phyloP scores from a whole-genome alignment of 441 rosid species.

The Pelargonium myrrhifolium region DNA sequence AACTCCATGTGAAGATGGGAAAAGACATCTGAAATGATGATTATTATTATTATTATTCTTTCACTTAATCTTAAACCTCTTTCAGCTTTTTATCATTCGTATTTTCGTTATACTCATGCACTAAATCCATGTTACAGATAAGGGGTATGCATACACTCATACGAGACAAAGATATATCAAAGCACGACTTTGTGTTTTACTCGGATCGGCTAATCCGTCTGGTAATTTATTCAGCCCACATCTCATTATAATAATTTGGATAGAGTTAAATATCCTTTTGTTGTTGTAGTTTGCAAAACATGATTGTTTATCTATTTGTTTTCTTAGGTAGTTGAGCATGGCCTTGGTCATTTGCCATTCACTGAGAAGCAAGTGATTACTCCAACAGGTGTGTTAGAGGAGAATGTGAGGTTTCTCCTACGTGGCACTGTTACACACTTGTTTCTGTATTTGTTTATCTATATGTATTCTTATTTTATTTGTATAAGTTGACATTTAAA shows the following conservation, averaged over 20 bases:
- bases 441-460: background rate
- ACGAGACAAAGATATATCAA: conserved; percentile 83
- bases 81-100: background rate
- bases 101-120: background rate
- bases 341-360: conserved; percentile 93
- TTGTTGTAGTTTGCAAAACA: background rate
- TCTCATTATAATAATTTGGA: background rate
- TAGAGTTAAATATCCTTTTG: background rate
- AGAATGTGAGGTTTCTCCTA: conserved; percentile 6
- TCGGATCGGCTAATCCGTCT: conserved; percentile 91
- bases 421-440: background rate
- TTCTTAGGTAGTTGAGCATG: conserved; percentile 95
- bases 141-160: conserved; percentile 98
- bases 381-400: background rate
- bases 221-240: conserved; percentile 38
- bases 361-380: conserved; percentile 86
- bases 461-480: background rate
- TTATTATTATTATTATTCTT: too few species aligned
- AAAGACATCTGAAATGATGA: background rate
- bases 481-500: background rate
- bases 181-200: conserved; percentile 94
- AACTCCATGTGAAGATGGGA: background rate
- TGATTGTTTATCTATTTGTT: background rate
- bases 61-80: background rate
- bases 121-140: conserved; percentile 42